Conservation (phyloP, 2,329 filamentous ascomycete genomes). For the Gremmenia infestans region DNA sequence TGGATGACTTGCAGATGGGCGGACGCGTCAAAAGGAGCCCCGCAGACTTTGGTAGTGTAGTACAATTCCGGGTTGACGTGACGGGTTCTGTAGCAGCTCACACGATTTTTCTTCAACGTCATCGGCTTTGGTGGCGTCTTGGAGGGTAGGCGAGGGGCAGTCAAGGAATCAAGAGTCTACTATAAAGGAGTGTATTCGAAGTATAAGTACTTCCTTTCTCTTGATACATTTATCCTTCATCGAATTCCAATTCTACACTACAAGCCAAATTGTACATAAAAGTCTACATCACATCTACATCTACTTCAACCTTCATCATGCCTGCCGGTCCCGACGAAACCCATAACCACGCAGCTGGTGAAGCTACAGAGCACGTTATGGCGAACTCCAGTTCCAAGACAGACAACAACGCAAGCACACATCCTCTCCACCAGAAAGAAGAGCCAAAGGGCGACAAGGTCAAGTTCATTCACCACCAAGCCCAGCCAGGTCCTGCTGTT, state of each 20-base stretch:
- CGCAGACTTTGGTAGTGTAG: not conserved
- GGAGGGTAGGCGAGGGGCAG: not conserved
- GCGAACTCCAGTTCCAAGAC: constrained; percentile 34
- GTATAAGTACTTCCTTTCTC: no score
- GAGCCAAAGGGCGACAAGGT: constrained; percentile 42
- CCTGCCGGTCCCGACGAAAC: constrained; percentile 36
- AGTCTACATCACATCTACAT: not conserved
- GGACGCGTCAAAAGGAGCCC: not conserved
- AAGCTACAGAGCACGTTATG: constrained; percentile 33
- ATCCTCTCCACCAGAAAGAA: constrained; percentile 32
- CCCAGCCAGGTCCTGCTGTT: constrained; percentile 54
- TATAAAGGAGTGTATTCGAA: not conserved
- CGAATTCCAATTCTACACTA: no score
- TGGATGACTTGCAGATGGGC: not conserved
- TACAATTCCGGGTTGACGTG: not conserved
- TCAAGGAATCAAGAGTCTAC: not conserved
- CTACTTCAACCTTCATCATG: constrained; percentile 27
- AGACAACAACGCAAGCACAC: constrained; percentile 34
- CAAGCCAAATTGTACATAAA: not conserved
- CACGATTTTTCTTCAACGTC: not conserved
- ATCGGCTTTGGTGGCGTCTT: not conserved
- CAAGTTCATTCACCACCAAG: constrained; percentile 46
- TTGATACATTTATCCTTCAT: no score
- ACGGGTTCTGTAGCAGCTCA: not conserved
- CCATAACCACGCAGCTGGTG: constrained; percentile 28